Evolutionary conservation across 805 yeast species (phyloP), one percentile per base, ranked within the genome.

Genomic region (Pachysolen tannophilus): DNA sequence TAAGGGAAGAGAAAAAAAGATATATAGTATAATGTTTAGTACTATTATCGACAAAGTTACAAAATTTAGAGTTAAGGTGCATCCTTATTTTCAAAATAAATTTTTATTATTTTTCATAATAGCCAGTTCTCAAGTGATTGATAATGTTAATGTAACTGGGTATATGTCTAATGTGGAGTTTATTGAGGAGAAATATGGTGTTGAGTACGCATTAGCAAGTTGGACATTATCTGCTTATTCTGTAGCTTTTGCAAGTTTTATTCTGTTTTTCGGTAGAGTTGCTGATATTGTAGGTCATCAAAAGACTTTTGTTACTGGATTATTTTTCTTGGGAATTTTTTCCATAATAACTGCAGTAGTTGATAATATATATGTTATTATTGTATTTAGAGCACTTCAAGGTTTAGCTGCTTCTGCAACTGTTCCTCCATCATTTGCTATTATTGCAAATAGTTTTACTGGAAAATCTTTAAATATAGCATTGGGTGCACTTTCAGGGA

Each of bases 311-410:
- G 34, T 48, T 2, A 19, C 35, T 11, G 56, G 58, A 13, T 30
- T 53, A 23, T 40, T 44, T 21, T 15, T 37, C 9, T 39, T 50
- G 29, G 45, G 54, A 5, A 28, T 60, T 1, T 44, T 48, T 26
- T 48, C 60, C 6, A 41, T 60, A 20, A 39, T 60, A 3, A 53
- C 53, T 41, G 72, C 68, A 0, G 42, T 54, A 3, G 56, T 66
- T 32, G 52, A 53, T n/a, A 50, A 6, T 45, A 43, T 50, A 32
- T 59, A 52, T 29, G 64, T 51, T 1, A 45, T 67, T 33, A 60
- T 65, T 33, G 58, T 67, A 0, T 56, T 68, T 33, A 51, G 72
- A 42, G 69, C 71, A 2, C 33, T 68, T 1, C 73, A 67, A 43
- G 74, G 73, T 9, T 44, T 65, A 6, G 55, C 61, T 13, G 73